Evolutionary conservation across 2,329 filamentous ascomycete species (phyloP).

Genomic region (Monosporascus sp.): DNA sequence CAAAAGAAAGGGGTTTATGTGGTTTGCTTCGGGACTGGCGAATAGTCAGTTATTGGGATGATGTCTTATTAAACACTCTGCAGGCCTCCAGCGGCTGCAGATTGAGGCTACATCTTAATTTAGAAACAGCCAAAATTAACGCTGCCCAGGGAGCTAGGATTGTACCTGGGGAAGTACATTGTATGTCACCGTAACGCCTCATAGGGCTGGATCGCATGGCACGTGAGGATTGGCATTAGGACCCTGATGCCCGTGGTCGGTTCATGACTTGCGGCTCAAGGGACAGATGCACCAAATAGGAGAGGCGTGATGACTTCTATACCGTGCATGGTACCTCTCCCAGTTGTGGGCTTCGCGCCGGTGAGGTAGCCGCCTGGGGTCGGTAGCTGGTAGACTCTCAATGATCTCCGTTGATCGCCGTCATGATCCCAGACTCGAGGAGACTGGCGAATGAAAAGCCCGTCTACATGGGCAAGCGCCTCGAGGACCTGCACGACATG

Average conservation of each 20-base stretch:
- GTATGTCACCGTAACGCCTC: neutral
- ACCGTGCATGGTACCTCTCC: neutral
- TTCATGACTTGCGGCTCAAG: neutral
- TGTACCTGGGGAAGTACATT: neutral
- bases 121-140: slow-evolving; percentile 32
- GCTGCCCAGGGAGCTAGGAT: slow-evolving; percentile 3
- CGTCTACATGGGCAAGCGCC: neutral
- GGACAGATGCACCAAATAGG: neutral
- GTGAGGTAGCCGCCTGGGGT: neutral
- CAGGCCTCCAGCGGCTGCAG: slow-evolving; percentile 29
- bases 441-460: neutral
- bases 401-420: neutral
- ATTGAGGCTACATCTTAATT: slow-evolving; percentile 31
- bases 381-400: neutral
- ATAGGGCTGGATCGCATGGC: neutral
- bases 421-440: neutral
- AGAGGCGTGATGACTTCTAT: neutral
- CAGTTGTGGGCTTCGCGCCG: neutral
- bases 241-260: neutral
- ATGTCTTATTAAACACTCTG: slow-evolving; percentile 29
- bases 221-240: neutral
- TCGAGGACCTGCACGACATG: neutral
- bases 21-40: neutral
- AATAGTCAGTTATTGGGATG: slow-evolving; percentile 13
- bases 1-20: neutral